Evolutionary conservation across 2,329 filamentous ascomycete genomes (phyloP).

Genomic region (Colletotrichum spinosum): DNA sequence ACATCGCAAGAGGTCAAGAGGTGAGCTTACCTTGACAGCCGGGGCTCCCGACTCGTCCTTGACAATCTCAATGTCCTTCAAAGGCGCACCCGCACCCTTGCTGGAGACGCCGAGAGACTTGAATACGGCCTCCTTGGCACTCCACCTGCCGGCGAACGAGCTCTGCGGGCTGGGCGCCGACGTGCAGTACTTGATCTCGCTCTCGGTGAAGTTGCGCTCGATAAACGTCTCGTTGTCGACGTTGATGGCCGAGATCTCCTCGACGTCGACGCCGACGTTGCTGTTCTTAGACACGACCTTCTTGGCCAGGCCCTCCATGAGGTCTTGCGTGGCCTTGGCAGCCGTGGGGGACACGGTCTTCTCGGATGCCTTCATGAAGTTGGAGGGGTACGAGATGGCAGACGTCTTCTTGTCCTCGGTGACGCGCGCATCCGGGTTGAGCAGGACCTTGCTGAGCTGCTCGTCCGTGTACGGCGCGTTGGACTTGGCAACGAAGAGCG

Average conservation of each 20-base stretch:
- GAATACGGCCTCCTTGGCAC: conserved; percentile 98
- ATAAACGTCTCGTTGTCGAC: conserved; percentile 95
- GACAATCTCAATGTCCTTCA: conserved; percentile 95
- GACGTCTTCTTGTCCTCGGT: conserved; percentile 87
- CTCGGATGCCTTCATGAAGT: conserved; percentile 74
- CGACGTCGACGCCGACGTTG: conserved; percentile 93
- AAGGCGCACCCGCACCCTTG: conserved; percentile 86
- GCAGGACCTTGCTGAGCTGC: conserved; percentile 87
- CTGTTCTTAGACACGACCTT: conserved; percentile 71
- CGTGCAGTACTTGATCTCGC: conserved; percentile 88
- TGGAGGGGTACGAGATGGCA: conserved; percentile 77
- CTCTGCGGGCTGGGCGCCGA: conserved; percentile 83
- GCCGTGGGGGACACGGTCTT: conserved; percentile 63
- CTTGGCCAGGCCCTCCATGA: conserved; percentile 82
- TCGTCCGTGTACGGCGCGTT: conserved; percentile 90
- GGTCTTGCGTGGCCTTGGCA: conserved; percentile 74
- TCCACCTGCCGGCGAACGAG: conserved; percentile 96
- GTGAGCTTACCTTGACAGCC: conserved; percentile 78
- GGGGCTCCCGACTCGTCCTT: conserved; percentile 86
- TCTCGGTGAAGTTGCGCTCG: conserved; percentile 90
- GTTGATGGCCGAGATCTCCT: conserved; percentile 88
- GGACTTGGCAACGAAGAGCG: conserved; percentile 94
- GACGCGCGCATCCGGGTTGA: conserved; percentile 94
- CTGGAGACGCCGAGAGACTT: conserved; percentile 92
- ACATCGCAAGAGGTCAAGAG: conserved; percentile 18